Evolutionary conservation across 2,329 filamentous ascomycete genomes (phyloP), one percentile per base, ranked within the genome.

Genomic region (Alternaria arbusti): DNA sequence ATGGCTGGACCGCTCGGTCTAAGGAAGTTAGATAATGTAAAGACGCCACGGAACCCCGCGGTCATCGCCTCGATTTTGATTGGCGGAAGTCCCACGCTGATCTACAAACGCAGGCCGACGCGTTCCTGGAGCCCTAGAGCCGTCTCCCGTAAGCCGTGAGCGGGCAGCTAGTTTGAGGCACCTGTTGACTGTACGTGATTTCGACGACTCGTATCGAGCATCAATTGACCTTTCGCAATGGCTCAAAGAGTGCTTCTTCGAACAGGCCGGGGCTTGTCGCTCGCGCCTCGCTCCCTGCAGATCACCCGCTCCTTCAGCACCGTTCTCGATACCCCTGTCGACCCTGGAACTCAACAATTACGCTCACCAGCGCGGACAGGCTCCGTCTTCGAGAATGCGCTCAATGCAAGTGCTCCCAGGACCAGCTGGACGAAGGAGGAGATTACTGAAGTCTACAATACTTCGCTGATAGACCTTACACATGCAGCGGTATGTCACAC

Each of bases 351-450:
- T 47, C 71, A 75, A 63, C 66, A 68, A 50, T 55, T 65, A 46
- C 66, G 67, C 59, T 64, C 67, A 7, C 58, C 69, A 12, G 36
- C 61, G 25, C 43, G 44, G 9, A 62, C 61, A 32, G 49, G 55
- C 62, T 70, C 69, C 28, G 71, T 75, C 17, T 78, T 79, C 56
- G 63, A 77, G 25, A 67, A 77, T 69, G 91, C 91, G 9, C 84
- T 91, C 22, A 83, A 86, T 47, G 89, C 90, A 22, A 85, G 81
- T 1, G 81, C 77, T 6, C 87, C 91, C 12, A 85, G 92, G 54
- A 90, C 89, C 73, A 87, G 90, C 79, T 97, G 93, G 94, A 92
- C 92, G 6, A 88, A 87, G 68, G 89, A 94, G 67, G 91, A 97
- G 81, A 93, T 97, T 66, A 84, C 90, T 10, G 88, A 91, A 67